Base-by-base conservation (phyloP, 306 rosid genomes). In the Comarum palustre region DNA sequence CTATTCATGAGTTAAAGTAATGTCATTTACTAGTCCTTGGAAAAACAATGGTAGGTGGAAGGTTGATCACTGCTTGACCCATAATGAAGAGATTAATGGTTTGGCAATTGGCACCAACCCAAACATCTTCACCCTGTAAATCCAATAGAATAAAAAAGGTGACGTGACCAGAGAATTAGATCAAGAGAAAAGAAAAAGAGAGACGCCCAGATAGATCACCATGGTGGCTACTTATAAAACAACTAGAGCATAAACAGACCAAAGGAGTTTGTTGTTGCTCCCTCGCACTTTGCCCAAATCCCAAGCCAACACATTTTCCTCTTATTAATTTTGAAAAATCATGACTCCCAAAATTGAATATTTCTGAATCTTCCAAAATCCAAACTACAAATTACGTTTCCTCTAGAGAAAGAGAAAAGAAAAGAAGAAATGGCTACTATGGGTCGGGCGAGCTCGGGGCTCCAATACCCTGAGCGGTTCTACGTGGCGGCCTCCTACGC, bases 391-490 rank as follows among this genome's bases (percentile, higher is more conserved):
- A 4, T 14, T 39, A 39, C 75, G 54, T 41, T 39, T 52, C 39
- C 54, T n/a, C n/a, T n/a, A n/a, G n/a, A n/a, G n/a, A n/a, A n/a
- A n/a, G 20, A 68, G 24, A 36, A 36, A 6, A 20, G 64, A 16
- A 25, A 58, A 16, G 36, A 55, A 42, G 45, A 73, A 69, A 78
- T 71, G 88, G 71, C 75, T 59, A 92, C 72, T 59, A 92, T 92
- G 95, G 91, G 83, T 81, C 86, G 96, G 71, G 86, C 82, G 58
- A 84, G 86, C 83, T 93, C 97, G 69, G 92, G 93, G 31, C 80
- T 90, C 50, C 98, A 93, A 70, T 93, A 93, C 81, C 98, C 98
- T 42, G 96, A 93, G 69, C 87, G 97, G 52, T 93, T 93, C 86
- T 87, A 83, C 89, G 93, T 96, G 43, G 98, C 97, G 64, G 91